Conservation (phyloP, 1,139 yeast genomes). For the Yamadazyma blattariae region DNA sequence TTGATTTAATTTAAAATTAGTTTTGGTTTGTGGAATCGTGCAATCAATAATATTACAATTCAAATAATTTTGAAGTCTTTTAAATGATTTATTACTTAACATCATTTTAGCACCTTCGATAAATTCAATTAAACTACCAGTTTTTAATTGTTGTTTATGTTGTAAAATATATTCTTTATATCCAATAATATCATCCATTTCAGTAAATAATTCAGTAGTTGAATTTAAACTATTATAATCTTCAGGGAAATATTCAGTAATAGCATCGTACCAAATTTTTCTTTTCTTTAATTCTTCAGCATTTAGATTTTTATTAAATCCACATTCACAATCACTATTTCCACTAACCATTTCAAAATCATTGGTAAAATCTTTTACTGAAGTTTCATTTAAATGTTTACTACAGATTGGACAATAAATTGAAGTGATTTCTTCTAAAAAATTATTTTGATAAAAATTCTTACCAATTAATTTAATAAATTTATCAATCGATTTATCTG, state of each 20-base stretch:
- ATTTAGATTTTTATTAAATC: background rate
- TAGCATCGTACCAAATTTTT: slow-evolving; percentile 23
- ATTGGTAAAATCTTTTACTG: slow-evolving; percentile 1
- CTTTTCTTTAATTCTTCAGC: slow-evolving; percentile 21
- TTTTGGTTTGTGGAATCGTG: no score
- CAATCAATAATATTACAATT: no score
- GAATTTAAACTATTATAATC: background rate
- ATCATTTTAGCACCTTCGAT: background rate
- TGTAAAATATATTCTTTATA: no score
- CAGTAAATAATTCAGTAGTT: background rate
- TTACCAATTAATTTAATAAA: slow-evolving; percentile 5
- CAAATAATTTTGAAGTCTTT: background rate
- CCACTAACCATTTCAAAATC: background rate
- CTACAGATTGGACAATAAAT: slow-evolving; percentile 8
- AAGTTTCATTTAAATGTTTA: background rate
- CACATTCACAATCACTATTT: slow-evolving; percentile 1
- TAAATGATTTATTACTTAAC: background rate
- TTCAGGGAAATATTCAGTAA: slow-evolving; percentile 1
- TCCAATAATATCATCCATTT: background rate
- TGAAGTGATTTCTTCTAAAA: background rate
- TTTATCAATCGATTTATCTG: slow-evolving; percentile 1
- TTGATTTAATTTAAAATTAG: no score
- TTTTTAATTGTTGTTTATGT: background rate
- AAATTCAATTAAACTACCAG: background rate
- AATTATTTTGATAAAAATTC: no score